phyloP scores from a whole-genome alignment of 2,329 filamentous ascomycete species.

The Fusarium subglutinans region DNA sequence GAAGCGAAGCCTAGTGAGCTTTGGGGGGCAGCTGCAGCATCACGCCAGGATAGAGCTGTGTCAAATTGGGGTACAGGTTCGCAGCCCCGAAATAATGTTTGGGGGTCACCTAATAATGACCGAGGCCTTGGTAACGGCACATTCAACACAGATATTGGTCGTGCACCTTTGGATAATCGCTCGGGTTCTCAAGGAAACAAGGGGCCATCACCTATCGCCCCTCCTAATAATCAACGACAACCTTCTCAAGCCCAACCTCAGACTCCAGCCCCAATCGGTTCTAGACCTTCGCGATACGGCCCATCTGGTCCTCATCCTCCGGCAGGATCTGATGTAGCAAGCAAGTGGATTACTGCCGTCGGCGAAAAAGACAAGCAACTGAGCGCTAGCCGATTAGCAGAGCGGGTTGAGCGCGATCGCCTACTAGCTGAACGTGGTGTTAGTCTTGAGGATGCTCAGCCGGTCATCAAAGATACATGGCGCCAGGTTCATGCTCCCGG shows the following conservation, averaged over 20 bases:
- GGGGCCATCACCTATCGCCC: slow-evolving; percentile 58
- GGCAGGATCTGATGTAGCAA: slow-evolving; percentile 47
- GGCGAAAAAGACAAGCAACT: slow-evolving; percentile 59
- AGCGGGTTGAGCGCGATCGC: slow-evolving; percentile 54
- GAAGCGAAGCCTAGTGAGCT: slow-evolving; percentile 47
- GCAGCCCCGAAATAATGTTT: slow-evolving; percentile 73
- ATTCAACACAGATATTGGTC: slow-evolving; percentile 71
- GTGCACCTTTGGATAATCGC: slow-evolving; percentile 50
- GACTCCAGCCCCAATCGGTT: slow-evolving; percentile 46
- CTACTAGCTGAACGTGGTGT: slow-evolving; percentile 57
- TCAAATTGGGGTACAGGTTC: slow-evolving; percentile 59
- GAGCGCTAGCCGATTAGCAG: slow-evolving; percentile 50
- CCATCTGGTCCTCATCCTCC: slow-evolving; percentile 44
- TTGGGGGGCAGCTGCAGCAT: slow-evolving; percentile 50
- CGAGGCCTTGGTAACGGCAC: slow-evolving; percentile 81
- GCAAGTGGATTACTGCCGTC: slow-evolving; percentile 55
- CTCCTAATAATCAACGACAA: slow-evolving; percentile 44
- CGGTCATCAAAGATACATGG: slow-evolving; percentile 64
- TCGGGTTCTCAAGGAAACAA: slow-evolving; percentile 47
- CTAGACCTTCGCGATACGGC: slow-evolving; percentile 44
- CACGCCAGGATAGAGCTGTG: slow-evolving; percentile 57
- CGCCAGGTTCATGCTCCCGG: slow-evolving; percentile 54
- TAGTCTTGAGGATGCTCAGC: slow-evolving; percentile 56
- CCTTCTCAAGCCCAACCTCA: slow-evolving; percentile 43
- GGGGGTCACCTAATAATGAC: slow-evolving; percentile 78